Conservation (phyloP, 139 green algal genomes). For the Asterochloris sp. region DNA sequence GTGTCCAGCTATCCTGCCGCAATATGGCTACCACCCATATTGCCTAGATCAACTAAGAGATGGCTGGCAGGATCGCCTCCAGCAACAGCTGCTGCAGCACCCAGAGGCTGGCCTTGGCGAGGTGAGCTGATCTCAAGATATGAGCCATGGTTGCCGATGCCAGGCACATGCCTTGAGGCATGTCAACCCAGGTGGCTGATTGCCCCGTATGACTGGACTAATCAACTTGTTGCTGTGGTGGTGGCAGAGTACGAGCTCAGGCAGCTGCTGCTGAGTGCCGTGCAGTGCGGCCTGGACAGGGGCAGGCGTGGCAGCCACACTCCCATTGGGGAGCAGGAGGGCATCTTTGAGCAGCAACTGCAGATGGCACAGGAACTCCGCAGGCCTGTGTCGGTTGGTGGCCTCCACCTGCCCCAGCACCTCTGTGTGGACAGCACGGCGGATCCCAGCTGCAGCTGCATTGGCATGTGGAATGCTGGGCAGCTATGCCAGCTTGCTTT, state of each 20-base stretch:
- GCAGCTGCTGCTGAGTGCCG: neutral
- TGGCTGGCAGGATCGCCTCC: conserved; percentile 35
- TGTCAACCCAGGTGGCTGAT: neutral
- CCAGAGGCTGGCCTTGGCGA: conserved; percentile 42
- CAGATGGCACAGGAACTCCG: conserved; percentile 37
- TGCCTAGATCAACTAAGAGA: neutral
- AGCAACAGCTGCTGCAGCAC: conserved; percentile 19
- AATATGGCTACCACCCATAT: conserved; percentile 21
- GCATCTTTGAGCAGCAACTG: conserved; percentile 41
- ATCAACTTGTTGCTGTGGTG: neutral
- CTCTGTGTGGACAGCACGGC: neutral
- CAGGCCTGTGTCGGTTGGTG: conserved; percentile 34
- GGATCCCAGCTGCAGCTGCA: neutral
- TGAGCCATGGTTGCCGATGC: neutral
- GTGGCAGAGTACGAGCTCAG: neutral
- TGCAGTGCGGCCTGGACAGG: conserved; percentile 25
- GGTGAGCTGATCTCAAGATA: conserved; percentile 8
- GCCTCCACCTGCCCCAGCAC: neutral
- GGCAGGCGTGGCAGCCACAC: neutral
- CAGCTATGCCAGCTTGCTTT: neutral
- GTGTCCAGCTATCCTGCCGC: conserved; percentile 25
- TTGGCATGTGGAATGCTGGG: neutral
- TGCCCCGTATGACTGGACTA: neutral
- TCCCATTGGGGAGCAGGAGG: conserved; percentile 25
- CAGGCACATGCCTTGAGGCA: neutral